Conservation (phyloP, 306 rosid genomes). For the Acmispon strigosus region DNA sequence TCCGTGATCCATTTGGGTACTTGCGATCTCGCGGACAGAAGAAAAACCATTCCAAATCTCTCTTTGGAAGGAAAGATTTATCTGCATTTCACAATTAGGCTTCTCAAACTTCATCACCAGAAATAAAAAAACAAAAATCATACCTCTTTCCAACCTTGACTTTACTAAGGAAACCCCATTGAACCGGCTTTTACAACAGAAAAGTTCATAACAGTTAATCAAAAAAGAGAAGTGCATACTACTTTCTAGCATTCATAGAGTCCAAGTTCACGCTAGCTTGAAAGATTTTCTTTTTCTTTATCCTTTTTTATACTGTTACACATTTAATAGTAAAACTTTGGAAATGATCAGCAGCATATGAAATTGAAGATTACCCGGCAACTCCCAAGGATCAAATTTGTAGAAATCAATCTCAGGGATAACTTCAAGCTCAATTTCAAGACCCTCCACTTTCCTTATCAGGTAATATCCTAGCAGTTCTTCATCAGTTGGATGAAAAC, state of each 20-base stretch:
- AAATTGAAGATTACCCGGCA: constrained; percentile 60
- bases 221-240: constrained; percentile 5
- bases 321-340: neutral
- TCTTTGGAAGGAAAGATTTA: constrained; percentile 73
- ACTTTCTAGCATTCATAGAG: constrained; percentile 24
- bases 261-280: constrained; percentile 23
- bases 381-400: constrained; percentile 93
- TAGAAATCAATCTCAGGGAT: constrained; percentile 81
- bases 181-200: neutral
- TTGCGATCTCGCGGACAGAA: constrained; percentile 86
- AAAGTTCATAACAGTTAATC: neutral
- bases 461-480: constrained; percentile 82
- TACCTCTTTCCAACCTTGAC: constrained; percentile 15
- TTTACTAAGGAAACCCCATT: constrained; percentile 15
- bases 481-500: constrained; percentile 90
- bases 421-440: constrained; percentile 83
- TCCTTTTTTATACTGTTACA: neutral
- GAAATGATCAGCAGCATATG: neutral
- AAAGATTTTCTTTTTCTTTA: neutral
- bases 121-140: neutral
- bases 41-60: constrained; percentile 97
- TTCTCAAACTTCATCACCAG: neutral
- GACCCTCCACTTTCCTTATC: constrained; percentile 70
- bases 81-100: constrained; percentile 42
- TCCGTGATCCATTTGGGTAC: constrained; percentile 87